Percentiles rank a stretch among this genome's conserved stretches.
Conservation (phyloP, 2,329 filamentous ascomycete genomes). For the Fusarium sp. region DNA sequence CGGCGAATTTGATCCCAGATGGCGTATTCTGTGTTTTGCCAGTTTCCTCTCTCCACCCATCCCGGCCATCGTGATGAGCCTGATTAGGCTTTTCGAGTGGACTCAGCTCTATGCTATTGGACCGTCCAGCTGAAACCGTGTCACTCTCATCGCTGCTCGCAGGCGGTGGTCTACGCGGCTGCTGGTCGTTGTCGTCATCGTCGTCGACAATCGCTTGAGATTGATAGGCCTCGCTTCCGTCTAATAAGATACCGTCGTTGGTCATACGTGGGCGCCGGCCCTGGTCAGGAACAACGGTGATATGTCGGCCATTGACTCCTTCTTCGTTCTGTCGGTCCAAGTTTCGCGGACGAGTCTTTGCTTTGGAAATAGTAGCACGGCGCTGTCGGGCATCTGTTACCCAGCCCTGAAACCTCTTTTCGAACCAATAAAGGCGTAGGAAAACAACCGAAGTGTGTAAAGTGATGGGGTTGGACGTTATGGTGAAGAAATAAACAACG, state of each 20-base stretch:
- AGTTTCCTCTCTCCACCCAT: slow-evolving; percentile 17
- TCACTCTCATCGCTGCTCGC: slow-evolving; percentile 55
- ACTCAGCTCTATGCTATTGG: slow-evolving; percentile 44
- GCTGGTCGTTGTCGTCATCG: slow-evolving; percentile 50
- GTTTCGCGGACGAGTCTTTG: slow-evolving; percentile 63
- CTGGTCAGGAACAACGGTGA: slow-evolving; percentile 72
- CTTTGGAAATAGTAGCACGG: slow-evolving; percentile 72
- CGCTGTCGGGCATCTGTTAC: slow-evolving; percentile 77
- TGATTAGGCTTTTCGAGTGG: slow-evolving; percentile 40
- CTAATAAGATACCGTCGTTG: slow-evolving; percentile 69
- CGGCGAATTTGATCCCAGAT: slow-evolving; percentile 73
- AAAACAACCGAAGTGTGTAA: slow-evolving; percentile 91
- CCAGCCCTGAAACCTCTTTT: slow-evolving; percentile 91
- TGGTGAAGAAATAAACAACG: slow-evolving; percentile 76
- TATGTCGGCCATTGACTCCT: slow-evolving; percentile 74
- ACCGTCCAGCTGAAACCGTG: slow-evolving; percentile 47
- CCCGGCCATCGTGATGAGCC: slow-evolving; percentile 20
- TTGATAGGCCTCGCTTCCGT: slow-evolving; percentile 44
- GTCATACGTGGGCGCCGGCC: slow-evolving; percentile 67
- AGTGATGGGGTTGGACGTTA: slow-evolving; percentile 84
- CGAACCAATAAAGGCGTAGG: slow-evolving; percentile 96
- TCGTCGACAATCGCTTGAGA: slow-evolving; percentile 44
- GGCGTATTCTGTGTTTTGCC: slow-evolving; percentile 30
- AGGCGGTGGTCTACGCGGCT: slow-evolving; percentile 40
- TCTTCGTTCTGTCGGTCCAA: slow-evolving; percentile 65